These are phyloP conservation scores for Coemansia sp. DNA, from an alignment of 192 early-diverging fungal genomes.

Conservation along the genomic window DNA sequence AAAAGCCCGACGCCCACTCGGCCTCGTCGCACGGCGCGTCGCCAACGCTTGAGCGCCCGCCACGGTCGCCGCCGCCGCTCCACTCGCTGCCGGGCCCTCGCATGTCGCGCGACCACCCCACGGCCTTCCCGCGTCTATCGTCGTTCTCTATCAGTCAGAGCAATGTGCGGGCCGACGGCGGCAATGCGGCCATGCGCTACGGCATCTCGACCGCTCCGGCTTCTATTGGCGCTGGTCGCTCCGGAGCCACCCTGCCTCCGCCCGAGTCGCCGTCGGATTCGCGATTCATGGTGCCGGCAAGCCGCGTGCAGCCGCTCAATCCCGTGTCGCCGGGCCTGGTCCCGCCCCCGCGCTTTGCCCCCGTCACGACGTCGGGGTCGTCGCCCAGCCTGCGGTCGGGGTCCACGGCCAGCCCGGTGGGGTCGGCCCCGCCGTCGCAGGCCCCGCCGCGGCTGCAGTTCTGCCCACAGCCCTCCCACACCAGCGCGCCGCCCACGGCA, in stretches of 20 bases:
- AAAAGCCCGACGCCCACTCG: slow-evolving; percentile 4
- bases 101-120: slow-evolving; percentile 10
- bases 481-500: background rate
- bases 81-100: background rate
- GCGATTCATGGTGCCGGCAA: slow-evolving; percentile 27
- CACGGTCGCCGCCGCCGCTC: slow-evolving; percentile 1
- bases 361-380: background rate
- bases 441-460: background rate
- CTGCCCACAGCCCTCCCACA: background rate
- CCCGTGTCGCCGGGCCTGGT: background rate
- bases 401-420: background rate
- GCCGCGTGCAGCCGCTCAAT: slow-evolving; percentile 6
- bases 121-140: slow-evolving; percentile 37
- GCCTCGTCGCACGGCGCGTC: slow-evolving; percentile 21
- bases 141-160: slow-evolving; percentile 48
- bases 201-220: background rate
- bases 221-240: no score
- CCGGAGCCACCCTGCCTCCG: background rate
- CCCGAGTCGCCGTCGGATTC: background rate
- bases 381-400: background rate
- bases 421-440: background rate
- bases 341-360: background rate
- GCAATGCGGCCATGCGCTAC: background rate
- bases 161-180: slow-evolving; percentile 43
- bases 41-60: slow-evolving; percentile 11